Base-by-base conservation (phyloP, 176 grass and related monocot species). In the Ampelocalamus luodianensis region DNA sequence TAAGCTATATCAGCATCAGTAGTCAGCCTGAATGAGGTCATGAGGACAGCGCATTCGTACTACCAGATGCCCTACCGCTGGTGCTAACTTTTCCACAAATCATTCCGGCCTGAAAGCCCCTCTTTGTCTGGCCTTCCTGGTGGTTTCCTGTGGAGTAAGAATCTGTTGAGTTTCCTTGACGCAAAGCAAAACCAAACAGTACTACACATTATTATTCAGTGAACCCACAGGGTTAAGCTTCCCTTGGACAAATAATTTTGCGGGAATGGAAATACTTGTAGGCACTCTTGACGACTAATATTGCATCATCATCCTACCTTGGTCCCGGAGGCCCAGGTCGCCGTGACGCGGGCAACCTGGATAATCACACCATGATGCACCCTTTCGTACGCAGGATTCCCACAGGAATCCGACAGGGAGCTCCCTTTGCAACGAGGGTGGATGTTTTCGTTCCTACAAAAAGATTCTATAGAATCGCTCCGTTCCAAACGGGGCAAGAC, bases 41-140 rank as follows among this genome's bases (percentile, higher is more conserved):
- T 0, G 24, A 34, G 26, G 3, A 8, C 24, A 16, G 58, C 20
- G 17, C 51, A 54, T 20, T 58, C 8, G 20, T n/a, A 14, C 34
- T 6, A 20, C 49, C 36, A 1, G 4, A 51, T 37, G 12, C 8
- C 11, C 55, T 48, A 51, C 44, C 11, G 34, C 14, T 0, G 79
- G 18, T 0, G 22, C 16, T 11, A 36, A 18, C 10, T 68, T 12
- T 55, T 72, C 76, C 40, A 51, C 49, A 2, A 11, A 62, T 45
- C 9, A 20, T 45, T 71, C 23, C 2, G 8, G 20, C 23, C 10
- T 80, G 87, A 85, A 89, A 84, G 45, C 22, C 8, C 40, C 77
- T 32, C 27, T 81, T 77, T 63, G 87, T 5, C 29, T 74, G 59
- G n/a, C 13, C 37, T 72, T 79, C 74, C 17, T 64, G 59, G 40